phyloP scores from a whole-genome alignment of 2,329 filamentous ascomycete species.

The Dothidotthia symphoricarpi region DNA sequence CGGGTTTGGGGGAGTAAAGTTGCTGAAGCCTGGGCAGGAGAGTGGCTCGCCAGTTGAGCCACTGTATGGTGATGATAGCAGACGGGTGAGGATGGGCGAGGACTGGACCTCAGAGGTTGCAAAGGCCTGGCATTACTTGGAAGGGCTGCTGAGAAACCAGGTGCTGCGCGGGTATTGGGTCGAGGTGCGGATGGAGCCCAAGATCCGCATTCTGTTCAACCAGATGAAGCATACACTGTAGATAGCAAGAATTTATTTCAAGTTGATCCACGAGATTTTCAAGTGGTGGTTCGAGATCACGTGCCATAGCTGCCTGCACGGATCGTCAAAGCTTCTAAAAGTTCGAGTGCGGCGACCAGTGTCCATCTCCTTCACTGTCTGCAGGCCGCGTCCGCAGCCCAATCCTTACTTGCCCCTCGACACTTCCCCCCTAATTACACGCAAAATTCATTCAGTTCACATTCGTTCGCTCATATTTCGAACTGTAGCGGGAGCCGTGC shows the following conservation, averaged over 20 bases:
- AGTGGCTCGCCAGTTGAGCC: conserved; percentile 17
- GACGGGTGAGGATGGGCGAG: conserved; percentile 4
- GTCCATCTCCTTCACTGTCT: no score
- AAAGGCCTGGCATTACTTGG: conserved; percentile 29
- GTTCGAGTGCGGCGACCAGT: no score
- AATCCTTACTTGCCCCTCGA: no score
- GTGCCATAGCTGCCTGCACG: background rate
- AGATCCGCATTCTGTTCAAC: conserved; percentile 52
- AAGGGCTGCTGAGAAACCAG: conserved; percentile 35
- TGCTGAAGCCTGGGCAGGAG: conserved; percentile 48
- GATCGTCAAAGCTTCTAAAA: background rate
- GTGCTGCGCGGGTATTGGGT: conserved; percentile 55
- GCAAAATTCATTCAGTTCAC: no score
- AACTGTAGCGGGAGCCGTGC: no score
- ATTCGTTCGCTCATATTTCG: no score
- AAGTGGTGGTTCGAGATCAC: background rate
- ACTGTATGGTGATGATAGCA: conserved; percentile 6
- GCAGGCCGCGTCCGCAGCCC: no score
- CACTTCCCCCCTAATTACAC: no score
- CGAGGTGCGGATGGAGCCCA: conserved; percentile 54
- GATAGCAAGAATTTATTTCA: no score
- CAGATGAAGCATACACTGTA: conserved; percentile 11
- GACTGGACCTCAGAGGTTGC: conserved; percentile 21
- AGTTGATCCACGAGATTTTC: background rate
- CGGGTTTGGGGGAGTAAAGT: conserved; percentile 51